A percentile compares a stretch with the other conserved stretches of the same genome.
These are phyloP conservation scores for Pyrenophora teres DNA, from an alignment of 2,329 filamentous ascomycete species.

Conservation along the genomic window DNA sequence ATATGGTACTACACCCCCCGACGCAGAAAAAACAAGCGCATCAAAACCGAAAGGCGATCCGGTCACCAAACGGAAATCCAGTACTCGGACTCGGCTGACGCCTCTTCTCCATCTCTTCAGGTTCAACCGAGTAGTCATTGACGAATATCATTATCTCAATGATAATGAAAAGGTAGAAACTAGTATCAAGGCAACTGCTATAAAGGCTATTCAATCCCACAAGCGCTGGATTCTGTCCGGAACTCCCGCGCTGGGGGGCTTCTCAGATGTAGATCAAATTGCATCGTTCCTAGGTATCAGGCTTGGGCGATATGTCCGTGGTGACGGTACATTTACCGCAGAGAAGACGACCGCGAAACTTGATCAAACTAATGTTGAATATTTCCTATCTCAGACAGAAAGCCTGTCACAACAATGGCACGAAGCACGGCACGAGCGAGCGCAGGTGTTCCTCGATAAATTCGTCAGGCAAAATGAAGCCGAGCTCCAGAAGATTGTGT, in stretches of 20 bases:
- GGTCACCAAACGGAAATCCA: conserved; percentile 7
- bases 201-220: conserved; percentile 55
- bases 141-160: conserved; percentile 66
- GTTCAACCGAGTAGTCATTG: conserved; percentile 65
- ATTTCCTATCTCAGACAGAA: conserved; percentile 59
- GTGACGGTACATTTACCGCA: conserved; percentile 51
- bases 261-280: conserved; percentile 64
- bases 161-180: conserved; percentile 40
- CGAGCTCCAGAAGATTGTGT: conserved; percentile 46
- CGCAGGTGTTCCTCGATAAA: conserved; percentile 60
- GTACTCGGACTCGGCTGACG: background rate
- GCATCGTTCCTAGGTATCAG: conserved; percentile 60
- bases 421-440: conserved; percentile 54
- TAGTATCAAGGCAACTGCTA: conserved; percentile 36
- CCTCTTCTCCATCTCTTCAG: conserved; percentile 62
- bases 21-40: conserved; percentile 11
- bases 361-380: conserved; percentile 54
- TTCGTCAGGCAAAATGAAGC: conserved; percentile 55
- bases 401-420: conserved; percentile 59
- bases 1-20: conserved; percentile 12
- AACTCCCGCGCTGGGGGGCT: conserved; percentile 63
- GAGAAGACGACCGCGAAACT: conserved; percentile 49
- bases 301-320: conserved; percentile 60
- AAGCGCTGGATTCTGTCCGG: conserved; percentile 68
- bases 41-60: conserved; percentile 10